A percentile compares a stretch with the other conserved stretches of the same genome.
Conservation (phyloP, 2,329 filamentous ascomycete genomes). For the Aureobasidium sp. region DNA sequence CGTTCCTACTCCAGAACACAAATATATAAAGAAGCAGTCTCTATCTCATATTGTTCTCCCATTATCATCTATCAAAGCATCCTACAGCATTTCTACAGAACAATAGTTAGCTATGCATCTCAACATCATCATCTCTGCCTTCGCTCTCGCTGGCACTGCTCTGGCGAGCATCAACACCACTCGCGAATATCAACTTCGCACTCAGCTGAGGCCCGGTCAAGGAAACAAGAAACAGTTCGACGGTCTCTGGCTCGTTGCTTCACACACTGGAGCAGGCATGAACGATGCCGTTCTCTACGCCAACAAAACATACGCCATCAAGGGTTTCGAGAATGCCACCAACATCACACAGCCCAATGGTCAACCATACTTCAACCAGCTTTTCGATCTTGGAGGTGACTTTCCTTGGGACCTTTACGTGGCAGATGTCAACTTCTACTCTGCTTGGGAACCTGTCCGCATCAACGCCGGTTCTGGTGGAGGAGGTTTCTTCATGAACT, state of each 20-base stretch:
- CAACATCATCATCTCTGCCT: slow-evolving; percentile 9
- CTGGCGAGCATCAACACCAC: slow-evolving; percentile 21
- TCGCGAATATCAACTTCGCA: slow-evolving; percentile 24
- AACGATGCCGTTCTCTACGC: slow-evolving; percentile 24
- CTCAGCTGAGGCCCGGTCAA: slow-evolving; percentile 21
- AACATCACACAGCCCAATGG: slow-evolving; percentile 20
- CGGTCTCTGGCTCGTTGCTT: slow-evolving; percentile 23
- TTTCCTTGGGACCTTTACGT: slow-evolving; percentile 21
- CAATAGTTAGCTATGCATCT: slow-evolving; percentile 1
- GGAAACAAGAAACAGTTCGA: slow-evolving; percentile 19
- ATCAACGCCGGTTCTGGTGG: slow-evolving; percentile 22
- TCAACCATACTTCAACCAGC: slow-evolving; percentile 20
- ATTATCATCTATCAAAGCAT: too few species aligned
- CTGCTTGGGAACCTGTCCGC: slow-evolving; percentile 26
- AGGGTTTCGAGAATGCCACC: slow-evolving; percentile 23
- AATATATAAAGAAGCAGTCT: neutral
- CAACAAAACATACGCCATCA: slow-evolving; percentile 15
- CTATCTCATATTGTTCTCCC: neutral
- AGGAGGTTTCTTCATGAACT: slow-evolving; percentile 25
- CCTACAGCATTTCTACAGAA: neutral
- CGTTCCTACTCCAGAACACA: neutral
- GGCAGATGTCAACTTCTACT: slow-evolving; percentile 22
- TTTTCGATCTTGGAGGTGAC: slow-evolving; percentile 25
- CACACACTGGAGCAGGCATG: slow-evolving; percentile 20
- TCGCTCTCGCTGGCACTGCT: slow-evolving; percentile 17